Base-by-base conservation (phyloP, 2,329 filamentous ascomycete species). In the Hypomyces perniciosus region DNA sequence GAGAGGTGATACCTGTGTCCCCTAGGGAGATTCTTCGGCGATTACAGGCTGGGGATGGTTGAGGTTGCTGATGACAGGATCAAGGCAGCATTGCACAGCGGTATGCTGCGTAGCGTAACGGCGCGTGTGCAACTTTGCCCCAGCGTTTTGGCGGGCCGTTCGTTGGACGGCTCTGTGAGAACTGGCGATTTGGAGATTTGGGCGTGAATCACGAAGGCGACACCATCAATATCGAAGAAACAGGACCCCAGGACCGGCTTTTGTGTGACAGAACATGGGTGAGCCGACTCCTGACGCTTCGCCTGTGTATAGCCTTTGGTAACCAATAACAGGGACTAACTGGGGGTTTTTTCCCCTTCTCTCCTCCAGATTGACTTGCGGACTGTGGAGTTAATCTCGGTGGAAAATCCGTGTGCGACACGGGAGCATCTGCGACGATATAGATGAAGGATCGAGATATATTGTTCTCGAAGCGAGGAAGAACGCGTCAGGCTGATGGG, bases 401-500 rank as follows among this genome's bases (percentile, higher is more conserved):
- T 33, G 38, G 37, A 48, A 49, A 50, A 44, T 48, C 46, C 10
- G 34, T n/a, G 55, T 56, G 48, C 20, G 20, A 59, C 45, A 41
- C 8, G 29, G 34, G 33, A 31, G 4, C 38, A 43, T 28, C 34
- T 29, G 47, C 30, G 56, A 58, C 49, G 12, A 35, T 44, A 54
- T 56, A 33, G 46, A 46, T 47, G 43, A 38, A 56, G 31, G 40
- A 46, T 48, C 49, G 27, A 50, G 41, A 38, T 35, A 45, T 43
- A 34, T 37, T 53, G 29, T 52, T 54, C 59, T 59, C 47, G 51
- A 61, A 57, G 38, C 38, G 46, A 56, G 30, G 52, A 40, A 51
- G 57, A 55, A 56, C 37, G 40, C 48, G 50, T 40, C 35, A 42
- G n/a, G 38, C 33, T n/a, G 12, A 8, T 35, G 26, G 37, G 35